phyloP scores from a whole-genome alignment of 441 rosid species.

The Erodium trifolium region DNA sequence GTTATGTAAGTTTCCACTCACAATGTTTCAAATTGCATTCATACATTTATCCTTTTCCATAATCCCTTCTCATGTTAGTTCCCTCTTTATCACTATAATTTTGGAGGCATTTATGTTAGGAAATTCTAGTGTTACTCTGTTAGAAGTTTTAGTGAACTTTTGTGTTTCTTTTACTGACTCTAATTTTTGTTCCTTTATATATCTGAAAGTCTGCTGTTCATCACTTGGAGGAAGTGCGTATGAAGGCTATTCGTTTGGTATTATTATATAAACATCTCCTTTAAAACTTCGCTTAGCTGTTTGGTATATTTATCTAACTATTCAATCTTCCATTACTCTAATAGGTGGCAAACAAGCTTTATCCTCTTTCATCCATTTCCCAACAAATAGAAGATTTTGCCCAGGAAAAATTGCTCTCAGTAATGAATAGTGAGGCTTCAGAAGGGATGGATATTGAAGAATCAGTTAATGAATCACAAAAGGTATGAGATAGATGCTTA shows the following conservation, averaged over 20 bases:
- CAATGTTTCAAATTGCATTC: neutral
- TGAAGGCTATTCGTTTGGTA: conserved; percentile 99
- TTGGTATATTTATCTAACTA: conserved; percentile 18
- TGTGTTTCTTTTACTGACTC: conserved; percentile 19
- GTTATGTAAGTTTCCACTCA: neutral
- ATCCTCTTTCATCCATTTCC: conserved; percentile 62
- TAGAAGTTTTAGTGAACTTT: conserved; percentile 4
- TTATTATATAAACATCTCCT: conserved; percentile 19
- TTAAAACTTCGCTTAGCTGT: conserved; percentile 18
- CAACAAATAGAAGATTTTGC: conserved; percentile 90
- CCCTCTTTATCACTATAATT: neutral
- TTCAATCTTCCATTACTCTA: conserved; percentile 25
- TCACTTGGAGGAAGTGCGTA: conserved; percentile 89
- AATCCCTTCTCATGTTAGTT: neutral
- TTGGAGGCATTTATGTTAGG: conserved; percentile 1
- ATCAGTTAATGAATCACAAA: conserved; percentile 32
- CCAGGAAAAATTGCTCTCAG: conserved; percentile 55
- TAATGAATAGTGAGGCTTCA: conserved; percentile 33
- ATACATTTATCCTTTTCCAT: neutral
- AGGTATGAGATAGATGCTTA: conserved; percentile 37
- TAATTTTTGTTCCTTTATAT: conserved; percentile 13
- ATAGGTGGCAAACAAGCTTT: conserved; percentile 97
- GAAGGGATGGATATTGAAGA: conserved; percentile 44
- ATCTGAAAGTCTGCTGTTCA: conserved; percentile 82
- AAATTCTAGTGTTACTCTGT: neutral